These are phyloP conservation scores for Phytopythium sindhum DNA, from an alignment of 352 stramenopile genomes.

Conservation along the genomic window DNA sequence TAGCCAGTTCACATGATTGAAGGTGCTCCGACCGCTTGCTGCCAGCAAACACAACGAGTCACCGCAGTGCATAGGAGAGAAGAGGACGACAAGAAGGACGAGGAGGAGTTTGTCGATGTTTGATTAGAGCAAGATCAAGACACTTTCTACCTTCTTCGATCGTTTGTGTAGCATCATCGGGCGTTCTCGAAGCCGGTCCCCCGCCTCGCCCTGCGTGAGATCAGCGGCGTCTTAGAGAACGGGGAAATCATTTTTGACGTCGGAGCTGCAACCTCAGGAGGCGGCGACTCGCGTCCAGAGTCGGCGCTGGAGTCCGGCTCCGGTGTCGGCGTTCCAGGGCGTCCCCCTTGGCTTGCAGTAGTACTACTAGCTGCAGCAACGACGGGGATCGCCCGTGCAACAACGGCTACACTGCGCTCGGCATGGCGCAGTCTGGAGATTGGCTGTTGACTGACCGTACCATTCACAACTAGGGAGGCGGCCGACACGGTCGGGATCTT, in stretches of 20 bases:
- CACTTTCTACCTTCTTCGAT: background rate
- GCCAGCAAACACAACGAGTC: background rate
- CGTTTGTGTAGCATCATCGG: background rate
- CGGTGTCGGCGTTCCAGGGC: background rate
- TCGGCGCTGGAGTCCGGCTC: background rate
- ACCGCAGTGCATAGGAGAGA: background rate
- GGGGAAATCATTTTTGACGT: slow-evolving; percentile 44
- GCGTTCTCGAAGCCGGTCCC: slow-evolving; percentile 61
- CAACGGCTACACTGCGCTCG: background rate
- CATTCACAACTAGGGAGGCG: no score
- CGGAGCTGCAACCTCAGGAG: background rate
- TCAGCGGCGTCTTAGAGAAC: slow-evolving; percentile 61
- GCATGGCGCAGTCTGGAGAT: background rate
- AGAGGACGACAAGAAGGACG: background rate
- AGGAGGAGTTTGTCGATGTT: no score
- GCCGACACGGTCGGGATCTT: background rate
- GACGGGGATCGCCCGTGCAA: background rate
- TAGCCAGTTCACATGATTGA: background rate
- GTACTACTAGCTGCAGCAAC: background rate
- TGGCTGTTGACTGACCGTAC: background rate
- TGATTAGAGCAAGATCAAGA: background rate
- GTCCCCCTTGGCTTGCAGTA: background rate
- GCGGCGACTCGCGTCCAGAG: background rate
- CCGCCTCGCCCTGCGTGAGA: slow-evolving; percentile 43
- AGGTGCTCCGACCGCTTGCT: background rate